Evolutionary conservation across 495 filamentous ascomycete genomes (phyloP).

Genomic region (Poronia punctata): DNA sequence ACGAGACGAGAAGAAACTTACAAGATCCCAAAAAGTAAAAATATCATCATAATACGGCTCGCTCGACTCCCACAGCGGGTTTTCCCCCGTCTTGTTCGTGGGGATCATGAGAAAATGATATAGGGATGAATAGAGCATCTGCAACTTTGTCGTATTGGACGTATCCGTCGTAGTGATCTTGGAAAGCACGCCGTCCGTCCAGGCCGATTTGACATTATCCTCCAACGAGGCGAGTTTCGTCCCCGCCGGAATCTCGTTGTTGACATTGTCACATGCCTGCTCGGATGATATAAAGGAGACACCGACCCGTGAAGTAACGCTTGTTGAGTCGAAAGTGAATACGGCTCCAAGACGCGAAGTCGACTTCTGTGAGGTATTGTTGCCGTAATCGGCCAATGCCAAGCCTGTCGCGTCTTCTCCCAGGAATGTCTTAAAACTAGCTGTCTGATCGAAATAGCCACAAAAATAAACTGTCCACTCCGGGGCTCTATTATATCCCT

Average conservation of each 20-base stretch:
- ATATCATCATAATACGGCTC: constrained; percentile 62
- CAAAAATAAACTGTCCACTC: constrained; percentile 66
- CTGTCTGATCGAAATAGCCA: constrained; percentile 50
- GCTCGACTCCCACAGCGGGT: constrained; percentile 55
- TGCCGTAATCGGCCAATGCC: constrained; percentile 20
- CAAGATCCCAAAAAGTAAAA: constrained; percentile 50
- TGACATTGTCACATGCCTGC: constrained; percentile 55
- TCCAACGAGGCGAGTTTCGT: constrained; percentile 44
- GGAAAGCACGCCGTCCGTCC: constrained; percentile 56
- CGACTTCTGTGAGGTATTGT: constrained; percentile 16
- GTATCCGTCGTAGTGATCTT: constrained; percentile 55
- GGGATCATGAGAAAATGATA: constrained; percentile 67
- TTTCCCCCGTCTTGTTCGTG: constrained; percentile 66
- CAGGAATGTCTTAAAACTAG: constrained; percentile 43
- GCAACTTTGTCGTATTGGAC: constrained; percentile 44
- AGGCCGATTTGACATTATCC: constrained; percentile 38
- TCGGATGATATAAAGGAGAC: constrained; percentile 61
- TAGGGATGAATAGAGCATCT: constrained; percentile 57
- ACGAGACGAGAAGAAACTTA: constrained; percentile 6
- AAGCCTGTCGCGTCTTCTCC: constrained; percentile 32
- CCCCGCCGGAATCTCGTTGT: constrained; percentile 49
- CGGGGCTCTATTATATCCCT: constrained; percentile 42
- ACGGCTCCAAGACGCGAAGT: constrained; percentile 35
- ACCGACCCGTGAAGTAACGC: constrained; percentile 57
- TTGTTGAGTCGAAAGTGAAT: constrained; percentile 30